Conservation (phyloP, 1,284 basidiomycete genomes). For the Apiotrichum laibachii region DNA sequence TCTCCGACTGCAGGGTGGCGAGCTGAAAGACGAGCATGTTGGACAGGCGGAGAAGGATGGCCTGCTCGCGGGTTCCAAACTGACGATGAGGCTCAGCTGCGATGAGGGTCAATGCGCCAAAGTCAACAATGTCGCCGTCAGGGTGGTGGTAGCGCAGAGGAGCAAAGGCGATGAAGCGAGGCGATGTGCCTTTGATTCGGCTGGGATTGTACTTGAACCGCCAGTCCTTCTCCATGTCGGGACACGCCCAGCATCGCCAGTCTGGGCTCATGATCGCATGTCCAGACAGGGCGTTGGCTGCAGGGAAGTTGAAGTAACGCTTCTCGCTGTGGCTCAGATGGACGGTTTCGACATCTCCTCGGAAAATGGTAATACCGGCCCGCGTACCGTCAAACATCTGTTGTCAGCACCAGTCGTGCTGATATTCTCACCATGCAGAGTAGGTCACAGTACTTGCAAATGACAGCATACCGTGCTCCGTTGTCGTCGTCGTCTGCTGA, state of each 20-base stretch:
- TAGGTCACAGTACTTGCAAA: conserved; percentile 41
- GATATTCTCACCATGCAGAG: conserved; percentile 27
- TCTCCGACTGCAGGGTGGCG: conserved; percentile 39
- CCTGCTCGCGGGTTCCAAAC: conserved; percentile 34
- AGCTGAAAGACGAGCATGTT: conserved; percentile 48
- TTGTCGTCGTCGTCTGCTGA: conserved; percentile 20
- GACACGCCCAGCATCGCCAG: conserved; percentile 30
- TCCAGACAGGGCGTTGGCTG: conserved; percentile 7
- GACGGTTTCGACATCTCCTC: conserved; percentile 14
- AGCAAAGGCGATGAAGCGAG: conserved; percentile 35
- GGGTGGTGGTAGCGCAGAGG: conserved; percentile 34
- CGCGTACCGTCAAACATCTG: conserved; percentile 22
- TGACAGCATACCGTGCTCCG: conserved; percentile 28
- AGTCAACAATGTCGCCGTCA: conserved; percentile 27
- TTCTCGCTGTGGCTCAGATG: conserved; percentile 1
- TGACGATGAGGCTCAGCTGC: conserved; percentile 25
- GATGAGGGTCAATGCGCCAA: conserved; percentile 39
- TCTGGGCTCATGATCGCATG: conserved; percentile 19
- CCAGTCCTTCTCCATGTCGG: conserved; percentile 40
- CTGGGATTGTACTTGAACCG: conserved; percentile 33
- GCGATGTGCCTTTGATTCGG: neutral
- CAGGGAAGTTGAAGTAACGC: neutral
- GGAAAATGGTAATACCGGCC: conserved; percentile 17
- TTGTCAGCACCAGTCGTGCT: neutral
- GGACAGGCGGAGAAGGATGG: conserved; percentile 38